phyloP scores from a whole-genome alignment of 495 filamentous ascomycete genomes.

The Sabuloglossum arenarium region DNA sequence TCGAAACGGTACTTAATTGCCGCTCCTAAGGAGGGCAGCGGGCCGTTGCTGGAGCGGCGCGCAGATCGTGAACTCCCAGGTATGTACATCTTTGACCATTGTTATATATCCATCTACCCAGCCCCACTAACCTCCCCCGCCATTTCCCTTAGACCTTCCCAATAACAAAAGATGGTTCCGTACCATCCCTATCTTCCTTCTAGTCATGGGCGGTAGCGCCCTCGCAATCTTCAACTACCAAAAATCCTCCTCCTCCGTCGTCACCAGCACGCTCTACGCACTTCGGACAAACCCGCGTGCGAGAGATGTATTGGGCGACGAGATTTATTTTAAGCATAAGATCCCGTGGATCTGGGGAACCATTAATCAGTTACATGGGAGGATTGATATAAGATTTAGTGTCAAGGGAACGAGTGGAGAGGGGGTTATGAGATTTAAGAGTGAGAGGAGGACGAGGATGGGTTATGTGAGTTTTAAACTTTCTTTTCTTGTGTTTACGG shows the following conservation, averaged over 20 bases:
- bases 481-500: conserved; percentile 1
- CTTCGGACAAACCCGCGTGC: conserved; percentile 60
- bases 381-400: conserved; percentile 69
- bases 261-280: conserved; percentile 71
- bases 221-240: conserved; percentile 97
- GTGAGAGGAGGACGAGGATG: conserved; percentile 46
- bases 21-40: conserved; percentile 19
- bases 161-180: conserved; percentile 19
- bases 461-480: conserved; percentile 34
- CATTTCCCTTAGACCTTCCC: not conserved
- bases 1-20: conserved; percentile 13
- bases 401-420: conserved; percentile 61
- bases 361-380: conserved; percentile 85
- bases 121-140: not conserved
- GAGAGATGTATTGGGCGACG: conserved; percentile 60
- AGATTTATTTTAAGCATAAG: conserved; percentile 75
- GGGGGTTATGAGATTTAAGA: conserved; percentile 66
- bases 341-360: conserved; percentile 87
- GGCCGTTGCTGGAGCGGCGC: conserved; percentile 60
- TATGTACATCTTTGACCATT: conserved; percentile 6
- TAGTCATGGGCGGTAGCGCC: conserved; percentile 39
- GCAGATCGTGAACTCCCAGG: conserved; percentile 59
- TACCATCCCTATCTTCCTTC: conserved; percentile 35
- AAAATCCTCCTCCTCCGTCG: conserved; percentile 63
- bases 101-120: not conserved